Percentiles rank a stretch among this genome's conserved stretches.
Conservation (phyloP, 306 rosid species). For the Clitoria ternatea region DNA sequence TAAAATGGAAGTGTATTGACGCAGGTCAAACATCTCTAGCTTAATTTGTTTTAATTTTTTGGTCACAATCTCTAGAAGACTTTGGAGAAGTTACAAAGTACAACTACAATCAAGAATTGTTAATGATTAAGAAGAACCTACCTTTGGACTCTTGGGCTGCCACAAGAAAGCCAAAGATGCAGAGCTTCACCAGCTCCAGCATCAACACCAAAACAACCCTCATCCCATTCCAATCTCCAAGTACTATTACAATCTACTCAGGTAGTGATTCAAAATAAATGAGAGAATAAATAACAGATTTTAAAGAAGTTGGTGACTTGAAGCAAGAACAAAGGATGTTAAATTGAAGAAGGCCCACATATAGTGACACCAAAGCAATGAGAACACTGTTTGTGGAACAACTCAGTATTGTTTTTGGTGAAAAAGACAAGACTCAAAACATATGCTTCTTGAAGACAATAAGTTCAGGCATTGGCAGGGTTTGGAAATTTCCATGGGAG, state of each 20-base stretch:
- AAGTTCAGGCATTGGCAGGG: slow-evolving; percentile 42
- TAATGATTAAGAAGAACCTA: slow-evolving; percentile 27
- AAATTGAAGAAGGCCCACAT: slow-evolving; percentile 40
- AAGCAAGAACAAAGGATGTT: slow-evolving; percentile 53
- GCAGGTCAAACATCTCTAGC: background rate
- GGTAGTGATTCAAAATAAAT: slow-evolving; percentile 21
- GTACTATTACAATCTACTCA: slow-evolving; percentile 18
- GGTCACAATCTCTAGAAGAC: background rate
- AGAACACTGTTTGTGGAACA: slow-evolving; percentile 30
- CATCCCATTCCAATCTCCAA: slow-evolving; percentile 53
- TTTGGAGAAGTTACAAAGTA: slow-evolving; percentile 3
- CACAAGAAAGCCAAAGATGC: slow-evolving; percentile 42
- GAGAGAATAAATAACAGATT: slow-evolving; percentile 24
- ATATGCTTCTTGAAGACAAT: slow-evolving; percentile 19
- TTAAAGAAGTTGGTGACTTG: slow-evolving; percentile 39
- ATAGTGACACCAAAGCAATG: slow-evolving; percentile 48
- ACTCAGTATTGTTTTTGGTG: slow-evolving; percentile 53
- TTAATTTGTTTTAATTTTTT: background rate
- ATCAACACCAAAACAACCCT: slow-evolving; percentile 38
- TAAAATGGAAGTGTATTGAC: background rate
- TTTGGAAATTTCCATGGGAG: slow-evolving; percentile 42
- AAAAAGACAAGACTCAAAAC: slow-evolving; percentile 36
- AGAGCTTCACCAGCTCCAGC: slow-evolving; percentile 51
- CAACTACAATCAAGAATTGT: slow-evolving; percentile 10
- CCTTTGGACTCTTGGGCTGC: slow-evolving; percentile 58